These are phyloP conservation scores for Hypoxylon cercidicola DNA, from an alignment of 495 filamentous ascomycete genomes.

Conservation along the genomic window DNA sequence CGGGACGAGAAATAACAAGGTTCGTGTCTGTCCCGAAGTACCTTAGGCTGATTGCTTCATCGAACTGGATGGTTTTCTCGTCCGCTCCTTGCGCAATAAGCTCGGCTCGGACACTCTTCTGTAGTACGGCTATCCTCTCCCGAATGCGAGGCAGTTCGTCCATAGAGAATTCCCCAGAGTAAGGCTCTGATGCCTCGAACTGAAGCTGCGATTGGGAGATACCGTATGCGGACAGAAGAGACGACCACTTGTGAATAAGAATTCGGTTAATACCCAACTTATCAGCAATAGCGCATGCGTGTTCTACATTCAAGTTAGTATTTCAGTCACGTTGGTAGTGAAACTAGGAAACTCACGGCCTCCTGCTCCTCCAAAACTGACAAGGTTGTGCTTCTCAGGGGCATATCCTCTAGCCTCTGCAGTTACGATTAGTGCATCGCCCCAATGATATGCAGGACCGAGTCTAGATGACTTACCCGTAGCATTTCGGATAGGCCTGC, in stretches of 20 bases:
- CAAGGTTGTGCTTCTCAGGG: slow-evolving; percentile 78
- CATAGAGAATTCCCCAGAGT: slow-evolving; percentile 4
- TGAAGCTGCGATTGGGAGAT: slow-evolving; percentile 88
- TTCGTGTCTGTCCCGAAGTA: slow-evolving; percentile 78
- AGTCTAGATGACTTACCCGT: too few relatives aligned
- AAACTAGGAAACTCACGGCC: slow-evolving; percentile 54
- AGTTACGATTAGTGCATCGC: too few relatives aligned
- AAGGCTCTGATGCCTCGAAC: slow-evolving; percentile 75
- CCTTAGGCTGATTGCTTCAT: slow-evolving; percentile 78
- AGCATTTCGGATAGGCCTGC: too few relatives aligned
- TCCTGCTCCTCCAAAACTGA: slow-evolving; percentile 83
- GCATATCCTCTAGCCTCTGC: slow-evolving; percentile 79
- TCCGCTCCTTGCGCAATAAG: slow-evolving; percentile 71
- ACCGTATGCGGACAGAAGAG: slow-evolving; percentile 83
- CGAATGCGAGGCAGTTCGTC: slow-evolving; percentile 47
- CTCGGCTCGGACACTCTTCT: slow-evolving; percentile 63
- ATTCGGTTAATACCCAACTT: slow-evolving; percentile 77
- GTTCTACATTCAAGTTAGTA: slow-evolving; percentile 50
- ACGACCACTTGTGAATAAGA: slow-evolving; percentile 80
- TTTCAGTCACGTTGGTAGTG: too few relatives aligned
- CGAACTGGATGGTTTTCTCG: slow-evolving; percentile 68
- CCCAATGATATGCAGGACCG: too few relatives aligned
- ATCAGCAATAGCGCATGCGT: slow-evolving; percentile 82
- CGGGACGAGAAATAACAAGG: slow-evolving; percentile 71
- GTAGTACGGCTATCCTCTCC: slow-evolving; percentile 51